phyloP scores from a whole-genome alignment of 2,329 filamentous ascomycete species.

The Epichloe sp. region DNA sequence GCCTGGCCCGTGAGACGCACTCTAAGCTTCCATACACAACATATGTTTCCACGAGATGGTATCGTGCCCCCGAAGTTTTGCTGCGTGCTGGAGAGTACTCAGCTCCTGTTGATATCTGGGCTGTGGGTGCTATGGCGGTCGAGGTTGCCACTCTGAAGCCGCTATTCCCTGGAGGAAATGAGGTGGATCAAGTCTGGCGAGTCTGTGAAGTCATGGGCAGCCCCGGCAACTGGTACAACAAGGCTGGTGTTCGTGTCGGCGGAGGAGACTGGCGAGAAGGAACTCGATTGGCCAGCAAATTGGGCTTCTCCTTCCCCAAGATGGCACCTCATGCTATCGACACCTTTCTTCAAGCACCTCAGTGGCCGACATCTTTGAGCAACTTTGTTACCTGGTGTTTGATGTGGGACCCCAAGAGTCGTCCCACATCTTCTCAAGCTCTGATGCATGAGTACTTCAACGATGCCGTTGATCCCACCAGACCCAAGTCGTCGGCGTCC shows the following conservation, averaged over 20 bases:
- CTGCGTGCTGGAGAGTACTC: constrained; percentile 93
- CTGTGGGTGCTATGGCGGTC: constrained; percentile 94
- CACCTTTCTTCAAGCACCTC: constrained; percentile 75
- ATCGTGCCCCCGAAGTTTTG: constrained; percentile 89
- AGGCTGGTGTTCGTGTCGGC: constrained; percentile 71
- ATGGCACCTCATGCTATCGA: constrained; percentile 98
- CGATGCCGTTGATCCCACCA: constrained; percentile 81
- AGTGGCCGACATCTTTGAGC: constrained; percentile 80
- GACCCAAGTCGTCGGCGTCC: constrained; percentile 82
- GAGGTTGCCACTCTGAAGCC: constrained; percentile 95
- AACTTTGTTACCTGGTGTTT: constrained; percentile 97
- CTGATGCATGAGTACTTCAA: constrained; percentile 88
- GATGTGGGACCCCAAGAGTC: constrained; percentile 92
- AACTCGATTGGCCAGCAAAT: constrained; percentile 79
- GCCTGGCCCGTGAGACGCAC: constrained; percentile 91
- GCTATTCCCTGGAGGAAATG: constrained; percentile 91
- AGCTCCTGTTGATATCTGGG: constrained; percentile 96
- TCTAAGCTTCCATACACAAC: constrained; percentile 95
- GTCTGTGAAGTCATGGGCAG: constrained; percentile 99
- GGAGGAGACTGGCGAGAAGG: constrained; percentile 97
- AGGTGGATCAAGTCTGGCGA: constrained; percentile 97
- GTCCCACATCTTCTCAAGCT: constrained; percentile 89
- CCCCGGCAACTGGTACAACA: constrained; percentile 96
- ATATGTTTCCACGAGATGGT: constrained; percentile 97
- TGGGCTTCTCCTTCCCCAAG: constrained; percentile 97